These are phyloP conservation scores for Amanita subjunquillea DNA, from an alignment of 768 basidiomycete species.

Conservation along the genomic window DNA sequence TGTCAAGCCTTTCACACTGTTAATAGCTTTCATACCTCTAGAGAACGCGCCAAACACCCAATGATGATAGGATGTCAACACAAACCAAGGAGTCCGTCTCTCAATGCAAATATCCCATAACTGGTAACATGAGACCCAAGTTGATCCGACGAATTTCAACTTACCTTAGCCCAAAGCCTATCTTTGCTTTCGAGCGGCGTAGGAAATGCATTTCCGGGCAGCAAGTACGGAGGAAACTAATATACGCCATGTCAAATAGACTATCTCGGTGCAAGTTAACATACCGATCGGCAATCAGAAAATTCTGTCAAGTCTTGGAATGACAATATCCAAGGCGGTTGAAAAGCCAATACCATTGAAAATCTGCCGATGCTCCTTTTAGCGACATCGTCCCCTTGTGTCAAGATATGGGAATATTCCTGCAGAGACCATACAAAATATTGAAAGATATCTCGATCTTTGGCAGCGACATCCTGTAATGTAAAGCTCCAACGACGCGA, in stretches of 20 bases:
- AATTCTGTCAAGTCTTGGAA: slow-evolving; percentile 45
- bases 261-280: slow-evolving; percentile 5
- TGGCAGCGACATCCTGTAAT: slow-evolving; percentile 19
- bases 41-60: slow-evolving; percentile 58
- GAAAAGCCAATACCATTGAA: slow-evolving; percentile 42
- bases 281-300: slow-evolving; percentile 30
- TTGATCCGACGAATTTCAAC: background rate
- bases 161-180: slow-evolving; percentile 52
- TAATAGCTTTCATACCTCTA: slow-evolving; percentile 24
- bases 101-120: slow-evolving; percentile 48
- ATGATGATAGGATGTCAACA: slow-evolving; percentile 47
- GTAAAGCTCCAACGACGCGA: slow-evolving; percentile 32
- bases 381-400: slow-evolving; percentile 9
- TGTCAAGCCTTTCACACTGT: background rate
- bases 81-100: slow-evolving; percentile 41
- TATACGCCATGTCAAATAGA: slow-evolving; percentile 7
- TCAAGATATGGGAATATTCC: background rate
- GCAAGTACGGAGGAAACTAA: slow-evolving; percentile 31
- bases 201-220: slow-evolving; percentile 23
- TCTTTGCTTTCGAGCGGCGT: slow-evolving; percentile 30
- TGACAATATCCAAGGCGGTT: slow-evolving; percentile 51
- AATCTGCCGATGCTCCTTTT: slow-evolving; percentile 17
- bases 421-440: slow-evolving; percentile 32
- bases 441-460: slow-evolving; percentile 30
- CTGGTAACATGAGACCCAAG: slow-evolving; percentile 15